Evolutionary conservation across 1,284 basidiomycete species (phyloP).

Genomic region (Butyriboletus pseudospeciosus): DNA sequence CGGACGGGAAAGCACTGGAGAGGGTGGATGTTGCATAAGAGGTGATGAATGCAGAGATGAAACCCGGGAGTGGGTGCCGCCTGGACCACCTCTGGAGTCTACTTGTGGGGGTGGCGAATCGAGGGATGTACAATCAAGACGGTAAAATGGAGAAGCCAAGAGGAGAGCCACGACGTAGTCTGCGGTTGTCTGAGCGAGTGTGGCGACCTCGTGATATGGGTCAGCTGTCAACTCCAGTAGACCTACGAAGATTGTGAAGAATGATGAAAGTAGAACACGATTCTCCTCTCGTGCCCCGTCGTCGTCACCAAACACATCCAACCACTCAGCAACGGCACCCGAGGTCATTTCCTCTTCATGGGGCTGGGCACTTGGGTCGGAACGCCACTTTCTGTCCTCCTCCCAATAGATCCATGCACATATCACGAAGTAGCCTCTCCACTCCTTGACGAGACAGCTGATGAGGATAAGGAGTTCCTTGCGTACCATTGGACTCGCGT

Average conservation of each 20-base stretch:
- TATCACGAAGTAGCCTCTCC: conserved; percentile 92
- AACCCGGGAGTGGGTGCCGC: conserved; percentile 45
- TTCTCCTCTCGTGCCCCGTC: conserved; percentile 71
- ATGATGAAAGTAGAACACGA: conserved; percentile 79
- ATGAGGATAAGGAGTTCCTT: conserved; percentile 93
- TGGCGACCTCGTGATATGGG: conserved; percentile 88
- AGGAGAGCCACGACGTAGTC: conserved; percentile 92
- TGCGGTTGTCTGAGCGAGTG: conserved; percentile 84
- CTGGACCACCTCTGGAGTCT: conserved; percentile 25
- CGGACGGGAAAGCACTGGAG: conserved; percentile 44
- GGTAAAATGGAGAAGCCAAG: conserved; percentile 81
- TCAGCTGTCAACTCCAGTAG: conserved; percentile 91
- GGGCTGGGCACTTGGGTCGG: conserved; percentile 29
- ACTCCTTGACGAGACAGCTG: conserved; percentile 91
- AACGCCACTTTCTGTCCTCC: conserved; percentile 64
- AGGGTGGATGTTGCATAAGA: conserved; percentile 33
- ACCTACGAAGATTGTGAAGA: conserved; percentile 89
- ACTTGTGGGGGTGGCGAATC: conserved; percentile 42
- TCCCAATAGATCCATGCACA: conserved; percentile 97
- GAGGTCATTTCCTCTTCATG: conserved; percentile 64
- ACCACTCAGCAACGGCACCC: conserved; percentile 75
- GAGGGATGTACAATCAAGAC: conserved; percentile 64
- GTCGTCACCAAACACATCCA: conserved; percentile 63
- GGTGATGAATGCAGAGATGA: conserved; percentile 49
- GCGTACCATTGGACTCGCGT: conserved; percentile 93